Evolutionary conservation across 176 grass and related monocot genomes (phyloP).

Genomic region (Tillandsia fasciculata): DNA sequence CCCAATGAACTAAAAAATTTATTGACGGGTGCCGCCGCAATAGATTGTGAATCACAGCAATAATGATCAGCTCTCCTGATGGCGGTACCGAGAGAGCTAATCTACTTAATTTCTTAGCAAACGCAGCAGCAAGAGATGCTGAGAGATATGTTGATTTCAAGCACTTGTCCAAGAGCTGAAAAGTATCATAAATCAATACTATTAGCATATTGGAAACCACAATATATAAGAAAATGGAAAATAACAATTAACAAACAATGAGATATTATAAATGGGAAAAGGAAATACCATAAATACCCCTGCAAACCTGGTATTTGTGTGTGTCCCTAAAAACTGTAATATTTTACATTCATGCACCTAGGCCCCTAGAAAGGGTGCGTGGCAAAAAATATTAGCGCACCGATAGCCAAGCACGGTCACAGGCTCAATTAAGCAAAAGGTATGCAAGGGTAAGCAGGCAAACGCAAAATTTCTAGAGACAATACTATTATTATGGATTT

Average conservation of each 20-base stretch:
- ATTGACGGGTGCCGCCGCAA: slow-evolving; percentile 78
- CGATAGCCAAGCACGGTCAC: too few species aligned
- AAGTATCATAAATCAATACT: slow-evolving; percentile 20
- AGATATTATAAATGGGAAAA: too few species aligned
- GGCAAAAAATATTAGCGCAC: too few species aligned
- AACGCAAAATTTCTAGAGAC: too few species aligned
- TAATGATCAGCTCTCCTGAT: slow-evolving; percentile 80
- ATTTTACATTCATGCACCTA: too few species aligned
- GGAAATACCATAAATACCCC: too few species aligned
- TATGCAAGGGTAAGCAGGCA: too few species aligned
- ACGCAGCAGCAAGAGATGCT: slow-evolving; percentile 85
- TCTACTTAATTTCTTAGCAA: slow-evolving; percentile 96
- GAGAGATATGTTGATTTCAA: slow-evolving; percentile 82
- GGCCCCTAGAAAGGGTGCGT: too few species aligned
- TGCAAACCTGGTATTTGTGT: too few species aligned
- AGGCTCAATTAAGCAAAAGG: too few species aligned
- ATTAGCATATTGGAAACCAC: slow-evolving; percentile 12
- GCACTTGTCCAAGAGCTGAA: slow-evolving; percentile 82
- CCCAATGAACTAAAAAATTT: slow-evolving; percentile 94
- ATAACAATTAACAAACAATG: background rate
- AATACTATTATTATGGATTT: too few species aligned
- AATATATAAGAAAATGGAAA: background rate
- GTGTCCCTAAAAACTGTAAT: too few species aligned
- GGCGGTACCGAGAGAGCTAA: slow-evolving; percentile 69
- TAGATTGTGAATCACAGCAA: slow-evolving; percentile 93